Conservation (phyloP, 345 rosid genomes). For the Raphanus sativus region DNA sequence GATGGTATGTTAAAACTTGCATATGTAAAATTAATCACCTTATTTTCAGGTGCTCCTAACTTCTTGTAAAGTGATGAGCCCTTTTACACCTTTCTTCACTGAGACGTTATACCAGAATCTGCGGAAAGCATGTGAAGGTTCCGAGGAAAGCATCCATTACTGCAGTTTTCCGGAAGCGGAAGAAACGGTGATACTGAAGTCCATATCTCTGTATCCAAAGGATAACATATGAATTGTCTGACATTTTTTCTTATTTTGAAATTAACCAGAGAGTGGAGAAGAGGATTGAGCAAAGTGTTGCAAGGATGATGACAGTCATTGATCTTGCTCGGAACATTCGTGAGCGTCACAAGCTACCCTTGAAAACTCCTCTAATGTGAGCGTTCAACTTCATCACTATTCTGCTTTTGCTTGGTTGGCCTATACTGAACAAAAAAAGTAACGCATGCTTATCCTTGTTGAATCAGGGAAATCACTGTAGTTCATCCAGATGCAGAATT, state of each 20-base stretch:
- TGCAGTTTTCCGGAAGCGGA: conserved; percentile 80
- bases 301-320: conserved; percentile 93
- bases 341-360: conserved; percentile 85
- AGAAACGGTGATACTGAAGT: conserved; percentile 60
- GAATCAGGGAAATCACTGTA: conserved; percentile 79
- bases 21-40: neutral
- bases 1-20: conserved; percentile 54
- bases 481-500: conserved; percentile 90
- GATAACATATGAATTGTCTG: neutral
- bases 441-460: neutral
- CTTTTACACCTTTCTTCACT: conserved; percentile 96
- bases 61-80: conserved; percentile 94
- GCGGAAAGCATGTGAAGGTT: conserved; percentile 66
- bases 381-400: conserved; percentile 14
- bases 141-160: conserved; percentile 87
- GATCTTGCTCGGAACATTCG: conserved; percentile 97
- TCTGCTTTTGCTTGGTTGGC: neutral
- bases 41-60: conserved; percentile 84
- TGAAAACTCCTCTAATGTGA: conserved; percentile 90
- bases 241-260: conserved; percentile 5
- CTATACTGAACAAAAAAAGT: neutral
- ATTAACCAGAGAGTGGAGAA: conserved; percentile 58
- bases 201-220: conserved; percentile 6
- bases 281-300: conserved; percentile 87
- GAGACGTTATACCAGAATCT: conserved; percentile 91